Conservation (phyloP, 805 yeast species). For the Metschnikowia similis region DNA sequence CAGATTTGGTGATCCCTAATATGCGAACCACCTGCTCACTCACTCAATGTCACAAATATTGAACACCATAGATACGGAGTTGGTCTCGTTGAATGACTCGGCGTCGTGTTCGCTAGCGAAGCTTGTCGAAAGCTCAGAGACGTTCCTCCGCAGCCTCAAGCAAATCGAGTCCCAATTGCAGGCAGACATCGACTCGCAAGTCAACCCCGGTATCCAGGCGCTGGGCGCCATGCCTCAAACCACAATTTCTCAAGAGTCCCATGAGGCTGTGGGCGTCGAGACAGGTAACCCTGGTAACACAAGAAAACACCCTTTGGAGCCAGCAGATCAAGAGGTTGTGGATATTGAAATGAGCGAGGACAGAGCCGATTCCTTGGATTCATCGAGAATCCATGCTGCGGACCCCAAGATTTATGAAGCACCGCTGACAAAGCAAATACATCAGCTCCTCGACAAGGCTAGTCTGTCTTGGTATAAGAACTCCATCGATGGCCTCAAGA, state of each 20-base stretch:
- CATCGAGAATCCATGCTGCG: background rate
- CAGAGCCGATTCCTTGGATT: background rate
- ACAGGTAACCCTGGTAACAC: background rate
- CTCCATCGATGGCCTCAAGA: conserved; percentile 30
- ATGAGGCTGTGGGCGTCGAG: background rate
- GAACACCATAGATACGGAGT: conserved; percentile 24
- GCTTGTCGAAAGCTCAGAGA: conserved; percentile 21
- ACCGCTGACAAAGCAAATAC: background rate
- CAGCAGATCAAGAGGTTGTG: conserved; percentile 1
- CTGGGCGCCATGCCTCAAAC: background rate
- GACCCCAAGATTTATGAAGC: background rate
- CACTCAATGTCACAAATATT: conserved; percentile 20
- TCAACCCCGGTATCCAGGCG: background rate
- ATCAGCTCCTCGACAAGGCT: conserved; percentile 13
- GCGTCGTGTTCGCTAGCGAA: conserved; percentile 21
- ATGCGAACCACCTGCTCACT: background rate
- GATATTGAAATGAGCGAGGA: background rate
- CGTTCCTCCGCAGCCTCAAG: conserved; percentile 22
- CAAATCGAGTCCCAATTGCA: conserved; percentile 22
- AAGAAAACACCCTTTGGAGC: background rate
- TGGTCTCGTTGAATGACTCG: conserved; percentile 18
- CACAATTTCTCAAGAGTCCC: background rate
- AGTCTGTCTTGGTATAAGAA: conserved; percentile 32
- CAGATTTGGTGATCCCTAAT: conserved; percentile 3
- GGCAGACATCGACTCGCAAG: conserved; percentile 8